phyloP scores from a whole-genome alignment of 2,329 filamentous ascomycete genomes.

The Aspergillus fructus region DNA sequence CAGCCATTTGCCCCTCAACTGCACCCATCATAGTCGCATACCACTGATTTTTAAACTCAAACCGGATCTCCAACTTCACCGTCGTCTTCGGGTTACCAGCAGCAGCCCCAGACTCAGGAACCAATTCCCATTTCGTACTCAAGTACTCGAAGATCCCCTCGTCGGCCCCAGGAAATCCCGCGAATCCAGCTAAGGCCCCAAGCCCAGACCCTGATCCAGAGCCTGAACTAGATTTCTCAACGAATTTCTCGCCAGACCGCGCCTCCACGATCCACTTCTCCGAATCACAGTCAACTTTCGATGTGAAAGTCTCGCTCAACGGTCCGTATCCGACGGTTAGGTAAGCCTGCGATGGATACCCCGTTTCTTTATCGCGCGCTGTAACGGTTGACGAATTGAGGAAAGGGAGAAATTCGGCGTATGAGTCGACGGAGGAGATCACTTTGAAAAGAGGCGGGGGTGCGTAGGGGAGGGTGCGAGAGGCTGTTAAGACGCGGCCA shows the following conservation, averaged over 20 bases:
- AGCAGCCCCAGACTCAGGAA: slow-evolving; percentile 32
- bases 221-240: slow-evolving; percentile 21
- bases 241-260: slow-evolving; percentile 43
- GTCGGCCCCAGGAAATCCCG: slow-evolving; percentile 44
- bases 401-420: slow-evolving; percentile 88
- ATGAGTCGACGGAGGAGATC: slow-evolving; percentile 84
- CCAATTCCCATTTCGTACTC: slow-evolving; percentile 45
- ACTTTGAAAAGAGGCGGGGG: slow-evolving; percentile 72
- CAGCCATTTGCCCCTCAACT: slow-evolving; percentile 79
- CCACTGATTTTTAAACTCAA: slow-evolving; percentile 83
- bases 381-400: slow-evolving; percentile 77
- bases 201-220: not conserved
- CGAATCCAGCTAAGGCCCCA: not conserved
- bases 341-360: slow-evolving; percentile 68
- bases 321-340: slow-evolving; percentile 83
- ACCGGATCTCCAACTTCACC: slow-evolving; percentile 74
- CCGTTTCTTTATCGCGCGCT: slow-evolving; percentile 58
- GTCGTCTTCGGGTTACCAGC: slow-evolving; percentile 53
- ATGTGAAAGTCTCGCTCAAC: slow-evolving; percentile 80
- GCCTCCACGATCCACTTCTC: slow-evolving; percentile 70
- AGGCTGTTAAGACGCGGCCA: slow-evolving; percentile 68
- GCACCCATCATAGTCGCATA: slow-evolving; percentile 79
- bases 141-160: slow-evolving; percentile 47
- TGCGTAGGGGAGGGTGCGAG: slow-evolving; percentile 74
- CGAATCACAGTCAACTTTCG: slow-evolving; percentile 74